Evolutionary conservation across 2,329 filamentous ascomycete genomes (phyloP).

Genomic region (Stemphylium lycopersici): DNA sequence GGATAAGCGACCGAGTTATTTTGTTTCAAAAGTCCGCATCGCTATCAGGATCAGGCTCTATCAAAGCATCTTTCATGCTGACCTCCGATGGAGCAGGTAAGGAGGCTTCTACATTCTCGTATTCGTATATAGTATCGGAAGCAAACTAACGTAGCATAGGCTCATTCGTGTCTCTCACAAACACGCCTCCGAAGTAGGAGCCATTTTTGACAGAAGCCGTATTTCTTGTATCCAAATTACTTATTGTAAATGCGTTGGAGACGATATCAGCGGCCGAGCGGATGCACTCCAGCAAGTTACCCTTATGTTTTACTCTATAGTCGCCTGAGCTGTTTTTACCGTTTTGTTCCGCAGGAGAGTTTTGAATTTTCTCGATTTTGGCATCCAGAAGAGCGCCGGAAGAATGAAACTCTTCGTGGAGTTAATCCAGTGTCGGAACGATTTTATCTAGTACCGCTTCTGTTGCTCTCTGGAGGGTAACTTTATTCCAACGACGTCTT

Average conservation of each 20-base stretch:
- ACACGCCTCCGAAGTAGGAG: conserved; percentile 32
- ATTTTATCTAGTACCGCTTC: conserved; percentile 28
- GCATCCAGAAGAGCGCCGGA: conserved; percentile 24
- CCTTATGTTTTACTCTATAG: conserved; percentile 24
- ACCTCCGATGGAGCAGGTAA: conserved; percentile 16
- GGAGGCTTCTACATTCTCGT: conserved; percentile 17
- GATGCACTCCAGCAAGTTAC: conserved; percentile 29
- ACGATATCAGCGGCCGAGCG: conserved; percentile 31
- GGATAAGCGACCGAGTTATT: conserved; percentile 24
- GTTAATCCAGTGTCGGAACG: conserved; percentile 28
- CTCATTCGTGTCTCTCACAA: conserved; percentile 21
- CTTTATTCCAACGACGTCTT: conserved; percentile 27
- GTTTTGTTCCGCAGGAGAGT: conserved; percentile 11
- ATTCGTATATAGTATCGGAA: conserved; percentile 31
- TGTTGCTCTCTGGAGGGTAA: conserved; percentile 28
- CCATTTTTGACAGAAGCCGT: conserved; percentile 19
- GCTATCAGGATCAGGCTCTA: conserved; percentile 23
- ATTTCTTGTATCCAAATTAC: conserved; percentile 21
- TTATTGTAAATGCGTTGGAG: conserved; percentile 30
- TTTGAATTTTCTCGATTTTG: conserved; percentile 26
- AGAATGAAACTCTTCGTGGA: conserved; percentile 29
- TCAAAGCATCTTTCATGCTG: conserved; percentile 11
- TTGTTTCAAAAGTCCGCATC: conserved; percentile 29
- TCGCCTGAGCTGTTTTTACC: conserved; percentile 2
- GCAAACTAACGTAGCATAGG: conserved; percentile 29